A percentile compares a stretch with the other conserved stretches of the same genome.
Evolutionary conservation across 352 stramenopile genomes (phyloP).

Genomic region (Phytophthora nicotianae): DNA sequence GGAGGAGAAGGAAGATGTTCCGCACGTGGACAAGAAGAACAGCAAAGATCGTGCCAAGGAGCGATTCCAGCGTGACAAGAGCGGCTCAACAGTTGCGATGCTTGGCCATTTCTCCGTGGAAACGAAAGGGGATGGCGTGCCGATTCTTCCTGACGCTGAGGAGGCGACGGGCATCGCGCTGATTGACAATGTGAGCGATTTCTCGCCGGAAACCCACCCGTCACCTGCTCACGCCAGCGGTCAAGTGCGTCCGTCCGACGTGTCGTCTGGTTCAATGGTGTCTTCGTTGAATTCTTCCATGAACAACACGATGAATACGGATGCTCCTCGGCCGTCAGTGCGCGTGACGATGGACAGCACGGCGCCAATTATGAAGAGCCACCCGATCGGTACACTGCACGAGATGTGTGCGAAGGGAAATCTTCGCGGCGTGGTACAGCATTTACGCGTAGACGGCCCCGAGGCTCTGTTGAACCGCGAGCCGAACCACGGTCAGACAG

Average conservation of each 20-base stretch:
- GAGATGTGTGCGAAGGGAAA: constrained; percentile 84
- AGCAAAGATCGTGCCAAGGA: constrained; percentile 34
- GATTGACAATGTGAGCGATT: constrained; percentile 64
- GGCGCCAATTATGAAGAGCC: constrained; percentile 73
- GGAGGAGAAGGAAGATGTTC: constrained; percentile 34
- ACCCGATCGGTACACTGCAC: constrained; percentile 80
- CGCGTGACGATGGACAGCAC: constrained; percentile 76
- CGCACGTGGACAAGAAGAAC: constrained; percentile 7
- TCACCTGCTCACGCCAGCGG: constrained; percentile 37
- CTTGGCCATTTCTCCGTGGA: constrained; percentile 73
- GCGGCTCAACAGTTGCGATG: constrained; percentile 71
- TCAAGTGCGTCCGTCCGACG: constrained; percentile 47
- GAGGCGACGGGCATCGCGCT: constrained; percentile 54
- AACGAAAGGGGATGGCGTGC: constrained; percentile 51
- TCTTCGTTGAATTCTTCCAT: constrained; percentile 41
- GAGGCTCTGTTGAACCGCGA: constrained; percentile 74
- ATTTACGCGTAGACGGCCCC: constrained; percentile 72
- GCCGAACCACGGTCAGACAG: constrained; percentile 85
- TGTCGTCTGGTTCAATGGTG: constrained; percentile 35
- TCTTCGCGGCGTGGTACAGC: constrained; percentile 74
- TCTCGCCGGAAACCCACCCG: constrained; percentile 32
- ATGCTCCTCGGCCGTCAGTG: constrained; percentile 63
- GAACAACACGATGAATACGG: constrained; percentile 42
- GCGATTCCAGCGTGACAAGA: constrained; percentile 48
- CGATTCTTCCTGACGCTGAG: constrained; percentile 62